phyloP scores from a whole-genome alignment of 1,284 basidiomycete genomes.

The Singerocomus rubriflavus region DNA sequence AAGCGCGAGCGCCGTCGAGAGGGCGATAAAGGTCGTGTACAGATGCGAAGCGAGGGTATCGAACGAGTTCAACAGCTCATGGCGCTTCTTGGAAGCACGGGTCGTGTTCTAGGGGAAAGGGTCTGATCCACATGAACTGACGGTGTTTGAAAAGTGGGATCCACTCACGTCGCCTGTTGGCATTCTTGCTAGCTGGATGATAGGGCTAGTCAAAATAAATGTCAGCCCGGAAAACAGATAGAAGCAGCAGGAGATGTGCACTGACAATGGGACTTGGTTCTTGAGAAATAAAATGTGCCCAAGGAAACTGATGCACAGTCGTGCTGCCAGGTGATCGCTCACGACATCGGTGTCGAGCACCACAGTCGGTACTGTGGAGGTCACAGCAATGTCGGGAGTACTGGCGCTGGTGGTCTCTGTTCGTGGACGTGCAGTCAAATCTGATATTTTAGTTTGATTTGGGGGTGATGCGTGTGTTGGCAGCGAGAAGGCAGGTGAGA shows the following conservation, averaged over 20 bases:
- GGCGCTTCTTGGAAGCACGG: conserved; percentile 53
- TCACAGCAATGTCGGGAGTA: not conserved
- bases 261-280: conserved; percentile 73
- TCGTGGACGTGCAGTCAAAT: not conserved
- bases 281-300: conserved; percentile 72
- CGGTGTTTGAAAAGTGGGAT: not conserved
- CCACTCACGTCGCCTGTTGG: conserved; percentile 32
- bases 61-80: conserved; percentile 57
- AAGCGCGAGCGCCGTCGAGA: conserved; percentile 60
- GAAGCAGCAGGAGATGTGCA: conserved; percentile 12
- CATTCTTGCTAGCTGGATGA: conserved; percentile 57
- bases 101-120: conserved; percentile 34
- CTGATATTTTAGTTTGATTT: not conserved
- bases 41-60: conserved; percentile 72
- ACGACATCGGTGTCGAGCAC: conserved; percentile 49
- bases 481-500: conserved; percentile 10
- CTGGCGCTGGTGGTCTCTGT: not conserved
- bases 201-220: conserved; percentile 44
- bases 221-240: not conserved
- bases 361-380: conserved; percentile 40
- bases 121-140: not conserved
- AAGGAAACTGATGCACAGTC: conserved; percentile 56
- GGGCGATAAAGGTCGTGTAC: conserved; percentile 64
- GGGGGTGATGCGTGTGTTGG: not conserved
- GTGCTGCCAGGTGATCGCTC: conserved; percentile 55